A percentile compares a stretch with the other conserved stretches of the same genome.
These are phyloP conservation scores for Rhizophlyctis rosea DNA, from an alignment of 192 early-diverging fungal species.

Conservation along the genomic window DNA sequence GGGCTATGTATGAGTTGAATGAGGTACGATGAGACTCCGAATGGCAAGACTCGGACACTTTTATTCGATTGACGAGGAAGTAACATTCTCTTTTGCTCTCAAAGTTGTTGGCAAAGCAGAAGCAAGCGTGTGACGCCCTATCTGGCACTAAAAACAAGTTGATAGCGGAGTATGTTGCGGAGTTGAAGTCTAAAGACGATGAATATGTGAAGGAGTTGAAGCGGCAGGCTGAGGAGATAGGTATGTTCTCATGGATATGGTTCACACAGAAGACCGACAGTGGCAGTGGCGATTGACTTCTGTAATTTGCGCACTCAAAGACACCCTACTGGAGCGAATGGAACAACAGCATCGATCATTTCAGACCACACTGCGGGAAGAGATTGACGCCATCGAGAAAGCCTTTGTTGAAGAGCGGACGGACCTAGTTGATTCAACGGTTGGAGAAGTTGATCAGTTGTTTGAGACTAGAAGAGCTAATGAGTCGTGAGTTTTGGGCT, in stretches of 20 bases:
- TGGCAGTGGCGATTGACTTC: too few relatives aligned
- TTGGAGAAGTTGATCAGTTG: slow-evolving; percentile 43
- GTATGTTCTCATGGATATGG: slow-evolving; percentile 14
- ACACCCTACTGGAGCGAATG: slow-evolving; percentile 53
- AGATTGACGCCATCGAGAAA: slow-evolving; percentile 54
- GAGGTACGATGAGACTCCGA: slow-evolving; percentile 25
- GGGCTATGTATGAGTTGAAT: slow-evolving; percentile 43
- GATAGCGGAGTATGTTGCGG: slow-evolving; percentile 47
- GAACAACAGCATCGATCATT: slow-evolving; percentile 48
- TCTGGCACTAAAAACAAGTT: slow-evolving; percentile 49
- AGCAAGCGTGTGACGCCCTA: slow-evolving; percentile 41
- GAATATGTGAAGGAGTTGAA: slow-evolving; percentile 62
- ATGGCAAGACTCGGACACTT: not conserved
- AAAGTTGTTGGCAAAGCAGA: slow-evolving; percentile 28
- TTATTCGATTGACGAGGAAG: not conserved
- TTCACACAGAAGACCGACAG: too few relatives aligned
- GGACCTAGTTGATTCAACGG: slow-evolving; percentile 48
- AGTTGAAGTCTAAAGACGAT: slow-evolving; percentile 57
- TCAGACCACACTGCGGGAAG: slow-evolving; percentile 45
- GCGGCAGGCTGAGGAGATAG: slow-evolving; percentile 60
- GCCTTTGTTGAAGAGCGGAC: slow-evolving; percentile 55
- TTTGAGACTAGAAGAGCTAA: slow-evolving; percentile 42
- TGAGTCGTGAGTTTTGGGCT: slow-evolving; percentile 41
- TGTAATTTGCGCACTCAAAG: too few relatives aligned
- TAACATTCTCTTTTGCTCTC: not conserved